phyloP scores from a whole-genome alignment of 1,284 basidiomycete species.

The Sphaerobolus stellatus region DNA sequence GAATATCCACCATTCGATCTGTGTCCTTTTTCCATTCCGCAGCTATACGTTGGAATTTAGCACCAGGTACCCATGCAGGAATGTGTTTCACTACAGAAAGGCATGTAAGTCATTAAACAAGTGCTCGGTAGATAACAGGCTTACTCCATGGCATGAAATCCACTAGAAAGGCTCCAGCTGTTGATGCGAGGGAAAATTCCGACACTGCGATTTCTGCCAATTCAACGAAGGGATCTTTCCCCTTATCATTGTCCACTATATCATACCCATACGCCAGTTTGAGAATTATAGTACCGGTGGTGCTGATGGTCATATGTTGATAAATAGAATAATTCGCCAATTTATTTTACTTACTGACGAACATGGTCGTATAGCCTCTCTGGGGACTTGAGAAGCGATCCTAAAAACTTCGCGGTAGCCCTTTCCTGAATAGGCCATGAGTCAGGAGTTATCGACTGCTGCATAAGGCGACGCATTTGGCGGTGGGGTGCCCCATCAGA shows the following conservation, averaged over 20 bases:
- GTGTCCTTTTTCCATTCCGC: not conserved
- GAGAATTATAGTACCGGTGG: constrained; percentile 1
- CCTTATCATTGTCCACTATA: constrained; percentile 13
- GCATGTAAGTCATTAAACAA: not conserved
- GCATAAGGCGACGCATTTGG: not conserved
- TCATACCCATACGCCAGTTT: constrained; percentile 37
- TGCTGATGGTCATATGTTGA: constrained; percentile 1
- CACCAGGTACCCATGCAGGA: not conserved
- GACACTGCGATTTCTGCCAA: not conserved
- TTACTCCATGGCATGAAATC: not conserved
- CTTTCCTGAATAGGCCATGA: constrained; percentile 27
- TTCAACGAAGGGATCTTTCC: not conserved
- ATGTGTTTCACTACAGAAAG: constrained; percentile 3
- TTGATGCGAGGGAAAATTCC: not conserved
- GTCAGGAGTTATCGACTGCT: not conserved
- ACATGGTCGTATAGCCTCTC: constrained; percentile 32
- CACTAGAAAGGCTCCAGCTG: not conserved
- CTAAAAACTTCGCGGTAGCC: constrained; percentile 31
- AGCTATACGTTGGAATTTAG: not conserved
- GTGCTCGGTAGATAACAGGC: not conserved
- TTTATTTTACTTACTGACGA: constrained; percentile 26
- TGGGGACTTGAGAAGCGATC: constrained; percentile 32
- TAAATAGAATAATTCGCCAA: constrained; percentile 9
- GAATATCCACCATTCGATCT: not conserved
- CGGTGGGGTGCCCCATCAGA: not conserved